phyloP scores from a whole-genome alignment of 768 basidiomycete species.

The Boletus pseudopeckii region DNA sequence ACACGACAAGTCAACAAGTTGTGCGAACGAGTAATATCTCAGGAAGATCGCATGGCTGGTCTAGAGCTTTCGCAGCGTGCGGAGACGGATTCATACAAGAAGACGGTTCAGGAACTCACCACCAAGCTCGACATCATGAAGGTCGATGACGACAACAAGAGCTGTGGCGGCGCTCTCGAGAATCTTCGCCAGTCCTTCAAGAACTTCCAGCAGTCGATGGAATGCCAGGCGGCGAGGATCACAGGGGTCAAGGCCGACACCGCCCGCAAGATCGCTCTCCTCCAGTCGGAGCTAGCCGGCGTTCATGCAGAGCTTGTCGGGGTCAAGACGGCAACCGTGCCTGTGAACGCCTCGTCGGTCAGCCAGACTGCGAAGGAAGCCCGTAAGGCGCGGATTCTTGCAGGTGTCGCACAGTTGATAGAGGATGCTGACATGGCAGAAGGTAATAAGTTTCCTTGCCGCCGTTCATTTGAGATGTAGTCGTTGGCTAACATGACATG shows the following conservation, averaged over 20 bases:
- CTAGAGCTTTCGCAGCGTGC: slow-evolving; percentile 8
- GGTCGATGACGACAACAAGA: slow-evolving; percentile 8
- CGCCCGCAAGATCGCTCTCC: slow-evolving; percentile 14
- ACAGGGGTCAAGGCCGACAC: slow-evolving; percentile 15
- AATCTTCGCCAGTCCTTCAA: slow-evolving; percentile 4
- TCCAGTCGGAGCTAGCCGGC: slow-evolving; percentile 12
- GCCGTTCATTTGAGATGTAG: not conserved
- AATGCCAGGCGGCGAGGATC: slow-evolving; percentile 15
- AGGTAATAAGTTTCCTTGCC: slow-evolving; percentile 1
- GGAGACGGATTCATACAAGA: slow-evolving; percentile 1
- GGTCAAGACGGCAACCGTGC: slow-evolving; percentile 2
- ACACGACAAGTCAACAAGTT: slow-evolving; percentile 8
- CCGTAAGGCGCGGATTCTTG: not conserved
- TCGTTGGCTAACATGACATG: not conserved
- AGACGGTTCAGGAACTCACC: slow-evolving; percentile 12
- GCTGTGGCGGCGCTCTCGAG: slow-evolving; percentile 1
- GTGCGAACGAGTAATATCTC: slow-evolving; percentile 5
- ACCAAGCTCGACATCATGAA: not conserved
- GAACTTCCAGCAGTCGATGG: not conserved
- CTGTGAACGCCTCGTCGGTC: not conserved
- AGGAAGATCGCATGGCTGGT: slow-evolving; percentile 9
- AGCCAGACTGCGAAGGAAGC: slow-evolving; percentile 7
- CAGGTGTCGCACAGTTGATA: not conserved
- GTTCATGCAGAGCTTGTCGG: slow-evolving; percentile 7
- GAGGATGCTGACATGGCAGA: not conserved